Evolutionary conservation across 306 rosid genomes (phyloP).

Genomic region (Alnus glutinosa): DNA sequence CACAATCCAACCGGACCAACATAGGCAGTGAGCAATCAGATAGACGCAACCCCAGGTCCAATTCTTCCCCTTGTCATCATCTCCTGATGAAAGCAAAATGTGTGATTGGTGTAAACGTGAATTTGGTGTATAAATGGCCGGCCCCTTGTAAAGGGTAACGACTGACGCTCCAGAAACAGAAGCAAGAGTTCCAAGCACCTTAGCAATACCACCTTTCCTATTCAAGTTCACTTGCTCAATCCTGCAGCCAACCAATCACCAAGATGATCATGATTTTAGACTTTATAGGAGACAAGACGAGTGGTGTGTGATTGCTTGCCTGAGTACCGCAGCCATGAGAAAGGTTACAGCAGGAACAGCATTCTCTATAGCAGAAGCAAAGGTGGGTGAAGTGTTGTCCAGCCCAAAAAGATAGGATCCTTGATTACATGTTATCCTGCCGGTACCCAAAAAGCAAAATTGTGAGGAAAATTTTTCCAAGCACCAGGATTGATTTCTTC

Average conservation of each 20-base stretch:
- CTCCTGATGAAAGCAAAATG: slow-evolving; percentile 36
- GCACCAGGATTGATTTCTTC: slow-evolving; percentile 3
- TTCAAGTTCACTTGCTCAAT: slow-evolving; percentile 56
- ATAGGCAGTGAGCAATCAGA: slow-evolving; percentile 59
- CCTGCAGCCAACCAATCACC: slow-evolving; percentile 32
- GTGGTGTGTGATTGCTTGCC: slow-evolving; percentile 37
- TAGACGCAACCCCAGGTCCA: slow-evolving; percentile 70
- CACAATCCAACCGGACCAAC: slow-evolving; percentile 74
- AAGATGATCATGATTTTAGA: not conserved
- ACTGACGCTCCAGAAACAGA: slow-evolving; percentile 72
- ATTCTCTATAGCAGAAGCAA: slow-evolving; percentile 72
- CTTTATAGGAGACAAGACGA: slow-evolving; percentile 3
- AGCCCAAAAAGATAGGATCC: slow-evolving; percentile 70
- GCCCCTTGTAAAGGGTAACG: slow-evolving; percentile 74
- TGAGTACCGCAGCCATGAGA: slow-evolving; percentile 61
- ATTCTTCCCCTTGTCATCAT: slow-evolving; percentile 45
- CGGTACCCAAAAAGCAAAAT: slow-evolving; percentile 3
- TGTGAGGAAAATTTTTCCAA: not conserved
- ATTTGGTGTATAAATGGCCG: slow-evolving; percentile 53
- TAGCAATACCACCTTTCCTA: slow-evolving; percentile 63
- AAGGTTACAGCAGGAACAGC: slow-evolving; percentile 80
- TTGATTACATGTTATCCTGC: slow-evolving; percentile 73
- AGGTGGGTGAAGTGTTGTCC: slow-evolving; percentile 71
- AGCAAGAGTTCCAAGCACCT: slow-evolving; percentile 72
- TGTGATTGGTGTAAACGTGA: slow-evolving; percentile 30